phyloP scores from a whole-genome alignment of 805 yeast species.

The Teunomyces funiuensis region DNA sequence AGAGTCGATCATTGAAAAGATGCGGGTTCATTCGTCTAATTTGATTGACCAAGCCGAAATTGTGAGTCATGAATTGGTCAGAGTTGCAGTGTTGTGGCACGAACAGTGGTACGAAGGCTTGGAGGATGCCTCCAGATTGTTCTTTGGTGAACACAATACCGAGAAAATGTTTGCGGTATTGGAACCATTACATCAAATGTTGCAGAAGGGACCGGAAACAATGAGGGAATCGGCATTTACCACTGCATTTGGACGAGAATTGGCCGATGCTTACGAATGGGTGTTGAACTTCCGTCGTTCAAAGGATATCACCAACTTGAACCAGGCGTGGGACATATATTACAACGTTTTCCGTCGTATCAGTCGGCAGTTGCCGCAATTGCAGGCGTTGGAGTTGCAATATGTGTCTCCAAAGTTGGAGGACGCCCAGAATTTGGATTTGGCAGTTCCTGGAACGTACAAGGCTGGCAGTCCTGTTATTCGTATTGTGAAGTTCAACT shows the following conservation, averaged over 20 bases:
- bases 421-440: slow-evolving; percentile 72
- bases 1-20: slow-evolving; percentile 81
- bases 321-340: slow-evolving; percentile 98
- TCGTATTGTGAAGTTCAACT: slow-evolving; percentile 72
- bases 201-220: slow-evolving; percentile 87
- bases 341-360: slow-evolving; percentile 91
- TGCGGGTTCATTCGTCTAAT: slow-evolving; percentile 82
- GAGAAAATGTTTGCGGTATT: slow-evolving; percentile 91
- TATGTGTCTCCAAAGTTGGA: slow-evolving; percentile 90
- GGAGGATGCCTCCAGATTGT: slow-evolving; percentile 92
- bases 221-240: slow-evolving; percentile 89
- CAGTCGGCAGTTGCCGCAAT: slow-evolving; percentile 82
- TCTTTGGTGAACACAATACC: slow-evolving; percentile 91
- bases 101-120: slow-evolving; percentile 98
- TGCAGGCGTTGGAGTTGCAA: slow-evolving; percentile 83
- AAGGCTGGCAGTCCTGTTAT: slow-evolving; percentile 79
- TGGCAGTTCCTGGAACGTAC: slow-evolving; percentile 95
- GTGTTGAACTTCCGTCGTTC: slow-evolving; percentile 80
- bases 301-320: slow-evolving; percentile 81
- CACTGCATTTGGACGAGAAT: slow-evolving; percentile 89
- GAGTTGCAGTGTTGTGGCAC: slow-evolving; percentile 96
- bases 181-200: slow-evolving; percentile 83
- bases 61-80: slow-evolving; percentile 88
- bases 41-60: slow-evolving; percentile 90
- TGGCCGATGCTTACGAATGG: slow-evolving; percentile 93